These are phyloP conservation scores for Dentipellis fragilis DNA, from an alignment of 768 basidiomycete genomes.

Conservation along the genomic window DNA sequence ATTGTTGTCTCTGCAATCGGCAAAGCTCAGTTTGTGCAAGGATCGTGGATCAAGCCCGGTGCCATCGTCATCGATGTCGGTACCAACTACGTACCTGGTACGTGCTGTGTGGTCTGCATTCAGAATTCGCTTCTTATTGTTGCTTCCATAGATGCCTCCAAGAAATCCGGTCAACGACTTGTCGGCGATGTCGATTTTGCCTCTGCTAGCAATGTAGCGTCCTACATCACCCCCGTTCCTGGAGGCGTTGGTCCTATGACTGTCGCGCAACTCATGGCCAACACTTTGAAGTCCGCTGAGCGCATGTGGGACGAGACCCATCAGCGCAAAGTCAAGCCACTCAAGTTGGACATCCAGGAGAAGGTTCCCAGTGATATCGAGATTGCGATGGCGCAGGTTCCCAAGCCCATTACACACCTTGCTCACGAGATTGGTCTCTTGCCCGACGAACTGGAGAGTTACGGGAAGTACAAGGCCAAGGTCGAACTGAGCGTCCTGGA, in stretches of 20 bases:
- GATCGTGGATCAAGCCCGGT: conserved; percentile 91
- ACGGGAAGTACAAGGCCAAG: conserved; percentile 96
- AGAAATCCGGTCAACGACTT: conserved; percentile 91
- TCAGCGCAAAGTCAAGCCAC: conserved; percentile 61
- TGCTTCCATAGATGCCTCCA: conserved; percentile 51
- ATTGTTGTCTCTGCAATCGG: conserved; percentile 97
- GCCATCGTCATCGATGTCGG: conserved; percentile 97
- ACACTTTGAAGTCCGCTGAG: conserved; percentile 79
- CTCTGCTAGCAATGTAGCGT: conserved; percentile 68
- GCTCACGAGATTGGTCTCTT: conserved; percentile 83
- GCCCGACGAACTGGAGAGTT: conserved; percentile 82
- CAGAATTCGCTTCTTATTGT: background rate
- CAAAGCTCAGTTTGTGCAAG: conserved; percentile 81
- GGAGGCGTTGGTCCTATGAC: conserved; percentile 99
- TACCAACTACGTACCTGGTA: conserved; percentile 90
- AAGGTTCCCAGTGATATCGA: conserved; percentile 96
- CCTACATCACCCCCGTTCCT: conserved; percentile 93
- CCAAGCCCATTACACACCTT: conserved; percentile 78
- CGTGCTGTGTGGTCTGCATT: background rate
- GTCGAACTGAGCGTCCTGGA: conserved; percentile 85
- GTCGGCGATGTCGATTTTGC: conserved; percentile 92
- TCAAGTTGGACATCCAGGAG: conserved; percentile 67
- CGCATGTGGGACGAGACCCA: conserved; percentile 66
- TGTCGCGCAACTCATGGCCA: conserved; percentile 95
- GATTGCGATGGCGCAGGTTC: conserved; percentile 89